These are phyloP conservation scores for Trichoderma sp. DNA, from an alignment of 2,329 filamentous ascomycete species.

Conservation along the genomic window DNA sequence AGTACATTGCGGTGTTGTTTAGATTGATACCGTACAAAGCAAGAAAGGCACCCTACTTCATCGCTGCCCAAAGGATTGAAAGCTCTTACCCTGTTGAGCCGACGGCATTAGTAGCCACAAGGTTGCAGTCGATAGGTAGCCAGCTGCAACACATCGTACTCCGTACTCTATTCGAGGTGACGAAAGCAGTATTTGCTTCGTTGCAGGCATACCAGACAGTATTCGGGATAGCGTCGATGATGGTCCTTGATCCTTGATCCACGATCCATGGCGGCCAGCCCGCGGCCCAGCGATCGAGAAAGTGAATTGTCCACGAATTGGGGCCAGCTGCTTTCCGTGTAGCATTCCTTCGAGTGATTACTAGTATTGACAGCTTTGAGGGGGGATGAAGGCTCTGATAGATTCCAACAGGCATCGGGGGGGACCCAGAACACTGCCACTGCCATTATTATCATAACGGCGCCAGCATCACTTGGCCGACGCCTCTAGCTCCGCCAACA, in stretches of 20 bases:
- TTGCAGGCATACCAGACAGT: background rate
- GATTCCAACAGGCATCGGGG: background rate
- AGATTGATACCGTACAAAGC: background rate
- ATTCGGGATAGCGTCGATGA: conserved; percentile 17
- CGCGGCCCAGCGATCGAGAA: background rate
- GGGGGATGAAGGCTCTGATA: background rate
- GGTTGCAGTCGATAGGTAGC: background rate
- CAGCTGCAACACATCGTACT: background rate
- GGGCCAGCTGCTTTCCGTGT: background rate
- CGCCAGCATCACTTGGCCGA: background rate
- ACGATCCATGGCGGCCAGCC: background rate
- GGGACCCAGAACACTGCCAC: background rate
- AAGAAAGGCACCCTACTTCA: background rate
- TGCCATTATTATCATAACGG: background rate
- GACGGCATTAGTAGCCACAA: conserved; percentile 16
- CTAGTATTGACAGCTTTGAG: background rate
- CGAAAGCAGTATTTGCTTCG: conserved; percentile 3
- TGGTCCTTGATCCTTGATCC: conserved; percentile 12
- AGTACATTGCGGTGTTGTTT: background rate
- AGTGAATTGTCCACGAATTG: background rate
- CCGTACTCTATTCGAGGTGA: background rate
- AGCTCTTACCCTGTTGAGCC: conserved; percentile 20
- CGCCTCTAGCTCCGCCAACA: conserved; percentile 18
- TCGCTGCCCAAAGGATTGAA: conserved; percentile 14
- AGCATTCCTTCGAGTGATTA: background rate